Conservation (phyloP, 371 early-diverging fungal genomes). For the Lichtheimia ornata region DNA sequence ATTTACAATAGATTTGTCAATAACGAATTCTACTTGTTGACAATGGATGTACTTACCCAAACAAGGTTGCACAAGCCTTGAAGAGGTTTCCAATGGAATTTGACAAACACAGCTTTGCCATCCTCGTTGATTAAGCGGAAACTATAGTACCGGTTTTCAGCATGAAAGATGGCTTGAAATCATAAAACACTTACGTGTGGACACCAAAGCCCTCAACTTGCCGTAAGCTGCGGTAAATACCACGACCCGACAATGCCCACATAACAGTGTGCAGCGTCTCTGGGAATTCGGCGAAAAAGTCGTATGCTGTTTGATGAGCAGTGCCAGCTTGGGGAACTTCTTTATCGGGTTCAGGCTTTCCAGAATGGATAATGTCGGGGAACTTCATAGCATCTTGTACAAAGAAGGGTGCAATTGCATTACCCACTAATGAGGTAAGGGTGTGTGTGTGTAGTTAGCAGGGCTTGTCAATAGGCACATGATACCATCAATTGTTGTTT, state of each 20-base stretch:
- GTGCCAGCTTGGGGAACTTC: slow-evolving; percentile 52
- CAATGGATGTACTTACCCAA: slow-evolving; percentile 26
- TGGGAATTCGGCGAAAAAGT: slow-evolving; percentile 49
- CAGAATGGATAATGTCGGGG: slow-evolving; percentile 54
- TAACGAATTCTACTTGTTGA: background rate
- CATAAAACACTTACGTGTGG: slow-evolving; percentile 24
- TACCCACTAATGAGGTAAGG: slow-evolving; percentile 30
- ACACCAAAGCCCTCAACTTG: slow-evolving; percentile 50
- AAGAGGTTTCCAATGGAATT: slow-evolving; percentile 57
- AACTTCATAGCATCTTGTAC: slow-evolving; percentile 51
- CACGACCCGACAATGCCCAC: slow-evolving; percentile 49
- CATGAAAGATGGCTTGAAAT: background rate
- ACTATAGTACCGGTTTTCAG: background rate
- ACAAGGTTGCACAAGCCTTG: slow-evolving; percentile 41
- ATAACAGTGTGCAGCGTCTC: slow-evolving; percentile 47
- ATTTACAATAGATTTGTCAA: background rate
- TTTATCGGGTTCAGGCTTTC: slow-evolving; percentile 48
- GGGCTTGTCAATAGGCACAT: background rate
- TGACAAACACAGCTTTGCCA: slow-evolving; percentile 42
- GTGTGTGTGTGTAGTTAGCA: background rate
- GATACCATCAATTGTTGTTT: background rate
- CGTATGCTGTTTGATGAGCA: slow-evolving; percentile 53
- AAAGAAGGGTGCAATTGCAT: slow-evolving; percentile 52
- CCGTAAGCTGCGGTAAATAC: slow-evolving; percentile 41
- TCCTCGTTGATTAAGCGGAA: slow-evolving; percentile 52